phyloP scores from a whole-genome alignment of 768 basidiomycete genomes.

The Psilocybe sp. region DNA sequence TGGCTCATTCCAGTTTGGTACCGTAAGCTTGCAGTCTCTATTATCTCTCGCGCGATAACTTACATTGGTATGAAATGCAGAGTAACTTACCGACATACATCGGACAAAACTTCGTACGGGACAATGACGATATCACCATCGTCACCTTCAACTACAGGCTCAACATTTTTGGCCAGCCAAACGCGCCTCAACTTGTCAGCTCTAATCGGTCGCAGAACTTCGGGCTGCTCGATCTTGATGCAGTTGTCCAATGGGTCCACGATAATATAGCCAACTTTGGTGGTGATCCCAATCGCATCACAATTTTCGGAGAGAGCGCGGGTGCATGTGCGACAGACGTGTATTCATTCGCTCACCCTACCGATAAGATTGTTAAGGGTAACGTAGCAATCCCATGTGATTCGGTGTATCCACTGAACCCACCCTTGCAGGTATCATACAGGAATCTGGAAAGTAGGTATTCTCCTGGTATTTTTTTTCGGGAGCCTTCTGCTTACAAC shows the following conservation, averaged over 20 bases:
- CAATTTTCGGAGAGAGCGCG: conserved; percentile 36
- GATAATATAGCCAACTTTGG: conserved; percentile 46
- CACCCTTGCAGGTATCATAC: conserved; percentile 24
- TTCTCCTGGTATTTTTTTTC: neutral
- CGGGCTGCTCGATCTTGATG: conserved; percentile 34
- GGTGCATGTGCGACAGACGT: conserved; percentile 31
- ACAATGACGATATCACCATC: conserved; percentile 31
- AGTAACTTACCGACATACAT: conserved; percentile 25
- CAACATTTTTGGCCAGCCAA: conserved; percentile 38
- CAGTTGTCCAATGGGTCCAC: conserved; percentile 47
- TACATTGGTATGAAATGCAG: conserved; percentile 12
- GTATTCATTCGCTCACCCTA: conserved; percentile 31
- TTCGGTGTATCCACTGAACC: neutral
- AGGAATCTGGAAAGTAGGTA: conserved; percentile 33
- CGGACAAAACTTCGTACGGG: conserved; percentile 28
- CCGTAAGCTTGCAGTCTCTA: conserved; percentile 19
- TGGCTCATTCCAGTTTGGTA: conserved; percentile 33
- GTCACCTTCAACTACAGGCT: conserved; percentile 37
- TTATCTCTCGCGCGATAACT: neutral
- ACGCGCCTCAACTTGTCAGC: conserved; percentile 32
- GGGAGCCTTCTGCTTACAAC: conserved; percentile 12
- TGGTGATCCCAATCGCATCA: conserved; percentile 35
- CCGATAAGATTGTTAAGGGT: conserved; percentile 29
- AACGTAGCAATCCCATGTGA: conserved; percentile 7
- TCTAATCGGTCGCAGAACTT: conserved; percentile 30